Conservation (phyloP, 2,329 filamentous ascomycete genomes). For the Graphilbum ipis-grandicollis region DNA sequence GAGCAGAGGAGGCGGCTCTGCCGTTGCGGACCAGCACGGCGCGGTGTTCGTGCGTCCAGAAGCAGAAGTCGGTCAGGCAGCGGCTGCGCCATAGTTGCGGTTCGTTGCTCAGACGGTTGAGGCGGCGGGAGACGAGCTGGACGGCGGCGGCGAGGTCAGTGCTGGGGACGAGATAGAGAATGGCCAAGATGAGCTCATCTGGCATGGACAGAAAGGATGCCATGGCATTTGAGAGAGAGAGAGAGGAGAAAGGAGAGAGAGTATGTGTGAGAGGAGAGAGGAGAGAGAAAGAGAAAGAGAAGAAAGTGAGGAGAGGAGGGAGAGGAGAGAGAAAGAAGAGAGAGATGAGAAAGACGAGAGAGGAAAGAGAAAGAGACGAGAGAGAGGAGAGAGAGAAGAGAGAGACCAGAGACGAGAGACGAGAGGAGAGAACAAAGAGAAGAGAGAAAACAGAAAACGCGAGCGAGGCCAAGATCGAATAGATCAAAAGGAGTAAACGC, state of each 20-base stretch:
- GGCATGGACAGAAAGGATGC: constrained; percentile 37
- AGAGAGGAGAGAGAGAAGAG: not conserved
- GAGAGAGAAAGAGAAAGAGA: not conserved
- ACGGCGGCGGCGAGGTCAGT: constrained; percentile 31
- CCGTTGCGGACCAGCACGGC: constrained; percentile 33
- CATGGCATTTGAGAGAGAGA: constrained; percentile 10
- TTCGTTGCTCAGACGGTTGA: constrained; percentile 50
- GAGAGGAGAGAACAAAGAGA: not conserved
- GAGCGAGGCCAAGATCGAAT: too few species aligned
- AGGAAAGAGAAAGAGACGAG: not conserved
- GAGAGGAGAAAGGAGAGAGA: not conserved
- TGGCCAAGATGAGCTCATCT: constrained; percentile 69
- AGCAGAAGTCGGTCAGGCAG: constrained; percentile 50
- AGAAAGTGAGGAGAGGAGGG: not conserved
- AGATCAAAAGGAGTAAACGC: too few species aligned
- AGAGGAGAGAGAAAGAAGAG: not conserved
- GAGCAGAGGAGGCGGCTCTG: too few species aligned
- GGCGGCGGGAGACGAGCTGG: constrained; percentile 40
- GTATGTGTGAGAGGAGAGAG: not conserved
- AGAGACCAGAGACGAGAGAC: not conserved
- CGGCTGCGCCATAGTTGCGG: constrained; percentile 66
- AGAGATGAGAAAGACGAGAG: not conserved
- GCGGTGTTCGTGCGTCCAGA: constrained; percentile 54
- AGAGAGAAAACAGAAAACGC: not conserved
- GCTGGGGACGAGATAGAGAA: constrained; percentile 48